A percentile compares a stretch with the other conserved stretches of the same genome.
Evolutionary conservation across 2,329 filamentous ascomycete species (phyloP).

Genomic region (Falciphora oryzae): DNA sequence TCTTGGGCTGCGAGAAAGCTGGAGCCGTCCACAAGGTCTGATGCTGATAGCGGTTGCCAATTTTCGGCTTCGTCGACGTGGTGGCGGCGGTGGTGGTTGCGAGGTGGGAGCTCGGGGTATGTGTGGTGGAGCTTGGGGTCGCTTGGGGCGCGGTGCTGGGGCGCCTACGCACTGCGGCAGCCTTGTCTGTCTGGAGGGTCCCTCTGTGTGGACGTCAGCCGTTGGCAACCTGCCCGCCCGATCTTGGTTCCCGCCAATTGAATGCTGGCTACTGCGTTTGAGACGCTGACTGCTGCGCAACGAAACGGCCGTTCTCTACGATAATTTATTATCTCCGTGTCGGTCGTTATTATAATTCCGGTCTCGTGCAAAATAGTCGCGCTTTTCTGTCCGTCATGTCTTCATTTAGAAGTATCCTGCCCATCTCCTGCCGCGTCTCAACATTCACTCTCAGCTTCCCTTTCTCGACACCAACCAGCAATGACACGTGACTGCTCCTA

Average conservation of each 20-base stretch:
- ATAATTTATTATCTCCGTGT: too few relatives aligned
- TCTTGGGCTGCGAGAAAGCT: constrained; percentile 38
- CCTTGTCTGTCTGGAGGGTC: neutral
- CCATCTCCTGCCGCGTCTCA: too few relatives aligned
- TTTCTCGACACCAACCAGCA: neutral
- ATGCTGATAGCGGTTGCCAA: neutral
- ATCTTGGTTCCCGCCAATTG: neutral
- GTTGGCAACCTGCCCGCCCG: neutral
- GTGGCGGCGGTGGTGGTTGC: neutral
- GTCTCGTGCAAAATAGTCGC: too few relatives aligned
- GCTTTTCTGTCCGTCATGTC: too few relatives aligned
- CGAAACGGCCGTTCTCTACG: too few relatives aligned
- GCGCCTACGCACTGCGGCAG: neutral
- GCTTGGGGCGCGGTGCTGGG: neutral
- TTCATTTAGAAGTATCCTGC: too few relatives aligned
- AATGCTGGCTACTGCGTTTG: too few relatives aligned
- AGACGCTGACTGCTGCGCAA: too few relatives aligned
- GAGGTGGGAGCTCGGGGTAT: neutral
- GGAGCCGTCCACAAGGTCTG: neutral
- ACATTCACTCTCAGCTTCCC: neutral
- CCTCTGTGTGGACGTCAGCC: too few relatives aligned
- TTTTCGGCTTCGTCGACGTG: neutral
- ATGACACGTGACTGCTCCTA: neutral
- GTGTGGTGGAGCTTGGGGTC: neutral
- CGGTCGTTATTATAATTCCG: too few relatives aligned